A percentile compares a stretch with the other conserved stretches of the same genome.
Evolutionary conservation across 2,329 filamentous ascomycete species (phyloP).

Genomic region (Cryphonectria naterciae): DNA sequence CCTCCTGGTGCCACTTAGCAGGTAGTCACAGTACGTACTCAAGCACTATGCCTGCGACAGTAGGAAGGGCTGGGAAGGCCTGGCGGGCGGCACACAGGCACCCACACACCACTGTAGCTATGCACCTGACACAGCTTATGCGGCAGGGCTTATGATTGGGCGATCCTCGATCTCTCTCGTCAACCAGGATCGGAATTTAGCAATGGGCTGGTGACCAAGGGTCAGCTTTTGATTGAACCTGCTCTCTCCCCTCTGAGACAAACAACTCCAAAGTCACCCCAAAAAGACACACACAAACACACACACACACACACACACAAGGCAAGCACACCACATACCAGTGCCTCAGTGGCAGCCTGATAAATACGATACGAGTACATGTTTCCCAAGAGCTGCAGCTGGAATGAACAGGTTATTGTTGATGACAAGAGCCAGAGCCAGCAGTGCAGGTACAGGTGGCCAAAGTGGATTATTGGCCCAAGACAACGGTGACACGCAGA

Average conservation of each 20-base stretch:
- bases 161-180: conserved; percentile 5
- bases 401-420: not conserved
- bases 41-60: not conserved
- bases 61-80: not conserved
- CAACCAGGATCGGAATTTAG: not conserved
- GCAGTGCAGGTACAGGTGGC: conserved; percentile 1
- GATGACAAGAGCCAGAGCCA: not conserved
- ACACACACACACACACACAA: not conserved
- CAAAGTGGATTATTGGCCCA: not conserved
- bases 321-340: too few species aligned
- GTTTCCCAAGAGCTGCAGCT: not conserved
- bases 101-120: not conserved
- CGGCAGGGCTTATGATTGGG: not conserved
- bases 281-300: not conserved
- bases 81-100: not conserved
- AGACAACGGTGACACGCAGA: not conserved
- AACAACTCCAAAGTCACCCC: not conserved
- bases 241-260: not conserved
- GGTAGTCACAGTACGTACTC: not conserved
- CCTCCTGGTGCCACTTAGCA: not conserved
- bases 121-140: conserved; percentile 6
- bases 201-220: not conserved
- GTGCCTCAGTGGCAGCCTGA: too few species aligned
- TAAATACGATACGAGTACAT: not conserved
- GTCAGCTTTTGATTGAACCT: not conserved